Base-by-base conservation (phyloP, 306 rosid genomes). In the Prunus mira region DNA sequence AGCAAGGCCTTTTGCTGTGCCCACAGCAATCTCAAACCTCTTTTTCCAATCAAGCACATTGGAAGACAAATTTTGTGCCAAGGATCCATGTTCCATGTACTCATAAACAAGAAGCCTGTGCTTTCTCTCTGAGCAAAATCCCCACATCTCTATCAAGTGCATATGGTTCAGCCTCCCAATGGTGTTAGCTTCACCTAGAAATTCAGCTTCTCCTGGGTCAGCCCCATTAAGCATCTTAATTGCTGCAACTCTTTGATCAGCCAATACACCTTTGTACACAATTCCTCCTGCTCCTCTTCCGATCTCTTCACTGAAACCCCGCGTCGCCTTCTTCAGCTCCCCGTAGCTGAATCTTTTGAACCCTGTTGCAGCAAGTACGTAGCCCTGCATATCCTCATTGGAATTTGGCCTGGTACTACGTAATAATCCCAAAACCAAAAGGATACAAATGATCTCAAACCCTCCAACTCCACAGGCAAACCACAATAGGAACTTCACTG, bases 91-190 rank as follows among this genome's bases (percentile, higher is more conserved):
- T 49, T 81, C 89, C 83, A 83, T 67, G 78, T 70, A 79, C 84
- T 86, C 93, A 17, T 80, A 89, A 17, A 86, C 90, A 22, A 86
- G 8, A 25, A 89, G 71, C 81, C 86, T 78, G 12, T 84, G 90
- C 78, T 86, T 89, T 51, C 87, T 78, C 63, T 89, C 83, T 14
- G 79, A 78, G 46, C 90, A 86, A 32, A 86, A 86, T 0, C 93
- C 93, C 90, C 85, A 86, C 79, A 84, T 57, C 22, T 84, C 81
- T 51, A 89, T 89, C 80, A 89, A 74, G 65, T 84, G 85, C 89
- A 84, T 89, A 73, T 89, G 90, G 77, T 89, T 89, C 19, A 86
- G 81, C 74, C 83, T 88, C 75, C 89, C 89, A 19, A 89, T 86
- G 76, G 74, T 79, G 38, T 86, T 86, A 3, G 83, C 86, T 72